Conservation (phyloP, 176 grass and related monocot species). For the Puccinellia tenuiflora region DNA sequence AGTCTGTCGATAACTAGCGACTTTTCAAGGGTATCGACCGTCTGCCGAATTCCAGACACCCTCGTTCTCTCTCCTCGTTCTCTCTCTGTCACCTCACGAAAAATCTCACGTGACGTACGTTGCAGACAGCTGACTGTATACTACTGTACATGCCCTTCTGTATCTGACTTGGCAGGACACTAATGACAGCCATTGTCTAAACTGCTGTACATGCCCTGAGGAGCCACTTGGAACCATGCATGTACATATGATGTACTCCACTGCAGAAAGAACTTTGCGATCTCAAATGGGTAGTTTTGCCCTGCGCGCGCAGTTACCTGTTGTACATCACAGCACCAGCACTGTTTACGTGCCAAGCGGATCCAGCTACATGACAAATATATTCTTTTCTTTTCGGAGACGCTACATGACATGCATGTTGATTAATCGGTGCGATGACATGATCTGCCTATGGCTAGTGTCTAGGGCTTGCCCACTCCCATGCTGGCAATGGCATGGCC, state of each 20-base stretch:
- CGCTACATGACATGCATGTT: not conserved
- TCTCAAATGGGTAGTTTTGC: not conserved
- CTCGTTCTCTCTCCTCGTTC: no score
- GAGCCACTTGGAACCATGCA: not conserved
- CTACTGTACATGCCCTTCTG: no score
- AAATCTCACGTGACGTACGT: no score
- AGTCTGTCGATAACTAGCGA: no score
- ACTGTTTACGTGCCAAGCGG: not conserved
- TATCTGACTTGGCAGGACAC: no score
- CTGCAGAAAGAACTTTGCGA: not conserved
- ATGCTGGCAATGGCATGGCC: not conserved
- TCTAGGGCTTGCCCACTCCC: not conserved
- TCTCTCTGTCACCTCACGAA: no score
- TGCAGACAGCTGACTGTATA: no score
- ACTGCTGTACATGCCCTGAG: no score
- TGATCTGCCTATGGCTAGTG: not conserved
- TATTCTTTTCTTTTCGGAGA: not conserved
- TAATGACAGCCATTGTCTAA: no score
- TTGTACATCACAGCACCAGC: not conserved
- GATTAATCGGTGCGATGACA: not conserved
- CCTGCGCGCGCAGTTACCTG: not conserved
- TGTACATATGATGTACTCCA: not conserved
- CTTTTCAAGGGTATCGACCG: no score
- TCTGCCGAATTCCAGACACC: no score
- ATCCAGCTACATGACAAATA: not conserved